Conservation (phyloP, 1,284 basidiomycete genomes). For the Apiotrichum porosum region DNA sequence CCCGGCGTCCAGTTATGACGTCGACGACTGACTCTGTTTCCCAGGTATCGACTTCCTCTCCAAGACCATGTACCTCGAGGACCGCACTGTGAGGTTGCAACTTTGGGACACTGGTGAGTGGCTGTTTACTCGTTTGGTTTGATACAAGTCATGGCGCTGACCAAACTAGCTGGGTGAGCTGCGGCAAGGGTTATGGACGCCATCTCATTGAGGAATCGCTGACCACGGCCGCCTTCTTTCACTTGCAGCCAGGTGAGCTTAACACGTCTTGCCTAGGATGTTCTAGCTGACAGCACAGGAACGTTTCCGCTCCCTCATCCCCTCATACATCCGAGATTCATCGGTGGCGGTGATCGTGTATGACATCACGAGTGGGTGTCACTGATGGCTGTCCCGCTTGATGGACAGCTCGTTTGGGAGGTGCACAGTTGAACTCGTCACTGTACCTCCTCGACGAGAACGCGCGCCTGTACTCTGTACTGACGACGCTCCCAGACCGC, state of each 20-base stretch:
- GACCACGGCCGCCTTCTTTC: conserved; percentile 1
- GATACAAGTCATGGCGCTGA: no score
- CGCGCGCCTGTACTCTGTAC: no score
- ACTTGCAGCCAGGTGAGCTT: conserved; percentile 29
- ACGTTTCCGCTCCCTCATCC: conserved; percentile 95
- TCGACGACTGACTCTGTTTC: background rate
- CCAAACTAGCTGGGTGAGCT: conserved; percentile 40
- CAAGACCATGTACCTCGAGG: conserved; percentile 99
- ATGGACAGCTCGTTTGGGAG: no score
- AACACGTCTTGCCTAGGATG: no score
- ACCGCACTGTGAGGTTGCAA: conserved; percentile 94
- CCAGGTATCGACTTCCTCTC: conserved; percentile 91
- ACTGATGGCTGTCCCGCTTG: background rate
- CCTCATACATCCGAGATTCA: conserved; percentile 97
- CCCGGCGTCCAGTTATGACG: background rate
- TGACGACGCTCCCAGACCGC: conserved; percentile 61
- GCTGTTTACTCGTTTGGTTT: no score
- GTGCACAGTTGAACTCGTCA: no score
- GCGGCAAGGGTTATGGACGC: background rate
- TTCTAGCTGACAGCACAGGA: conserved; percentile 57
- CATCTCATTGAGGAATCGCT: no score
- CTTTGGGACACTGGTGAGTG: conserved; percentile 92
- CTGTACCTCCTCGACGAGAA: no score
- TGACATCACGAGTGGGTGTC: conserved; percentile 87
- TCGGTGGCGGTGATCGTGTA: conserved; percentile 98